Conservation (phyloP, 2,329 filamentous ascomycete genomes). For the Dichotomopilus funicola region DNA sequence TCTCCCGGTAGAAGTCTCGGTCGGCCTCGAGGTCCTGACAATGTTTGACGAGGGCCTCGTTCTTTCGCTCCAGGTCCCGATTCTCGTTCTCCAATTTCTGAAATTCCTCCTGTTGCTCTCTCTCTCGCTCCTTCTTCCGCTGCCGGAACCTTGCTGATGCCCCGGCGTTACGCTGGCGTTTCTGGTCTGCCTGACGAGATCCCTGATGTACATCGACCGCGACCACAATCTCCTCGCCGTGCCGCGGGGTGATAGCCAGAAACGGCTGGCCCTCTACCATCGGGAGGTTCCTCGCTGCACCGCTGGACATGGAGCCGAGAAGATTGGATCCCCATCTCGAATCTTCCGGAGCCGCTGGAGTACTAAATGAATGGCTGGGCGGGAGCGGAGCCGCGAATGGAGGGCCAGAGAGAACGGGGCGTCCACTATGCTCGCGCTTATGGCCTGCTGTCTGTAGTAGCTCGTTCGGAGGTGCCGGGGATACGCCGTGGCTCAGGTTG, state of each 20-base stretch:
- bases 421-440: slow-evolving; percentile 19
- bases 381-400: slow-evolving; percentile 12
- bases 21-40: slow-evolving; percentile 53
- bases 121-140: slow-evolving; percentile 75
- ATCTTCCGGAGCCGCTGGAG: slow-evolving; percentile 10
- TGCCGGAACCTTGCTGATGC: slow-evolving; percentile 77
- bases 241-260: slow-evolving; percentile 30
- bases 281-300: slow-evolving; percentile 19
- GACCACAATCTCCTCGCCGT: slow-evolving; percentile 46
- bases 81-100: slow-evolving; percentile 62
- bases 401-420: slow-evolving; percentile 15
- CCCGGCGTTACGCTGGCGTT: slow-evolving; percentile 75
- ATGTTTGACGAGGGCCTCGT: slow-evolving; percentile 51
- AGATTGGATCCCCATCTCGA: slow-evolving; percentile 16
- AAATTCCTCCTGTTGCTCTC: slow-evolving; percentile 62
- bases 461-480: slow-evolving; percentile 20
- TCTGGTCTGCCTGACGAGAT: slow-evolving; percentile 77
- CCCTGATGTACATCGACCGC: slow-evolving; percentile 75
- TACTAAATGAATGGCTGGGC: slow-evolving; percentile 6
- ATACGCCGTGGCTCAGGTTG: slow-evolving; percentile 22
- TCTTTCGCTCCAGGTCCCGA: slow-evolving; percentile 51
- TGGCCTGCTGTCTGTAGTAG: slow-evolving; percentile 5
- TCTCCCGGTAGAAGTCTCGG: slow-evolving; percentile 65
- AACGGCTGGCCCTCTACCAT: slow-evolving; percentile 27
- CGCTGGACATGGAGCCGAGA: slow-evolving; percentile 11